Percentiles rank a stretch among this genome's conserved stretches.
phyloP scores from a whole-genome alignment of 2,329 filamentous ascomycete species.

The Davidsoniella neocaledoniae region DNA sequence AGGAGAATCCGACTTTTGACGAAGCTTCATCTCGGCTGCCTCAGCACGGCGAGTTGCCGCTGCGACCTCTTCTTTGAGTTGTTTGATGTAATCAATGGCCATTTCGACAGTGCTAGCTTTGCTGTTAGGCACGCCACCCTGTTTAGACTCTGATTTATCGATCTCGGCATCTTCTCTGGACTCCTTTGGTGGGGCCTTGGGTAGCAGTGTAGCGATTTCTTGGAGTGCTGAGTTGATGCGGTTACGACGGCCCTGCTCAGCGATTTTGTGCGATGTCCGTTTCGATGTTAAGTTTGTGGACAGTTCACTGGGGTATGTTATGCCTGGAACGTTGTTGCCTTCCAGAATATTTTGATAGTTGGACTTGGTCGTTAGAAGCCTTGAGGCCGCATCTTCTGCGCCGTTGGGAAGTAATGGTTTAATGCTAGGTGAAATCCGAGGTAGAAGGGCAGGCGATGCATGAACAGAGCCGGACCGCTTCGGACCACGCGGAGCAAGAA shows the following conservation, averaged over 20 bases:
- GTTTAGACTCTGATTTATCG: conserved; percentile 27
- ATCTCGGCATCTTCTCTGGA: conserved; percentile 29
- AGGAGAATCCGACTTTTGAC: conserved; percentile 4
- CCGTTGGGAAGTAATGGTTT: conserved; percentile 65
- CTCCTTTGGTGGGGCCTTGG: conserved; percentile 32
- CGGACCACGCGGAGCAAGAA: conserved; percentile 41
- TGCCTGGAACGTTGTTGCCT: conserved; percentile 75
- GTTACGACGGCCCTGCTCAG: conserved; percentile 87
- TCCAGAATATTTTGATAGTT: conserved; percentile 97
- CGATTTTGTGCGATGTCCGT: conserved; percentile 92
- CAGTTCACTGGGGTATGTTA: conserved; percentile 77
- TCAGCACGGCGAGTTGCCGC: conserved; percentile 47
- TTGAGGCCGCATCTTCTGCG: conserved; percentile 44
- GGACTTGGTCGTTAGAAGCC: conserved; percentile 79
- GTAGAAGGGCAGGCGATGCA: conserved; percentile 72
- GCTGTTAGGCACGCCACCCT: conserved; percentile 49
- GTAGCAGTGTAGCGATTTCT: conserved; percentile 78
- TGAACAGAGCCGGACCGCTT: conserved; percentile 59
- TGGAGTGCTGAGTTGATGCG: conserved; percentile 88
- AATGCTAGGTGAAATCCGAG: conserved; percentile 85
- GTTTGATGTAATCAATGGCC: conserved; percentile 89
- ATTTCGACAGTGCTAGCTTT: conserved; percentile 97
- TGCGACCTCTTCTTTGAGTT: conserved; percentile 56
- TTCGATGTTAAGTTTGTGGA: conserved; percentile 93
- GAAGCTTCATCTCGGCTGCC: conserved; percentile 46